Evolutionary conservation across 2,329 filamentous ascomycete genomes (phyloP), one percentile per base, ranked within the genome.

Genomic region (Sphaerulina musiva): DNA sequence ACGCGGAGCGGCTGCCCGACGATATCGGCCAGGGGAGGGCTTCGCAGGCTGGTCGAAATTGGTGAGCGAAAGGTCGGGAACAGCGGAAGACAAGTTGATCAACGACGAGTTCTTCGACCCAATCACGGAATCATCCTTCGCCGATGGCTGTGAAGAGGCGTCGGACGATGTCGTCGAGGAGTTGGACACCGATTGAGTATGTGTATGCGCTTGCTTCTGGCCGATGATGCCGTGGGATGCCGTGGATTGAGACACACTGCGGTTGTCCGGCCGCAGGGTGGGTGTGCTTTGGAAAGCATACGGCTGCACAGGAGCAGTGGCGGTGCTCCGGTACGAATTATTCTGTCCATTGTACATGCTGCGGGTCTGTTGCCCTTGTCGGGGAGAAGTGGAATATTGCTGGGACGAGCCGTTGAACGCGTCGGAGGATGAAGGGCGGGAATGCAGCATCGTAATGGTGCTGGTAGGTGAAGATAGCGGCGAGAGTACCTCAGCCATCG

Each of bases 11-110:
- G 79, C 76, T 52, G 78, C 78, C 56, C 90, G 85, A 64, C 90
- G 81, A 69, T 96, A 96, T 55, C 92, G 83, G 69, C 95, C 90
- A 1, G 89, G 88, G 1, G 87, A 83, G 20, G 84, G 76, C 65
- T 89, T 90, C 34, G 48, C 32, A 44, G 81, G 76, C 3, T 78
- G 76, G 41, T 84, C 78, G 49, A 79, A 75, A n/a, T 74, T 61
- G 29, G 74, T 70, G 73, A 85, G 66, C 62, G 78, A 72, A 69
- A 83, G 59, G 72, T 80, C 79, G 46, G 81, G 78, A 26, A 77
- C 70, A 46, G 72, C 71, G 42, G 75, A 72, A 41, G 77, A 78
- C 11, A 81, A 67, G 53, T 77, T 76, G 61, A 77, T 76, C 38
- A 74, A 48, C 9, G 69, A 68, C 40, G 61, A 60, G 43, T 66